Conservation (phyloP, 768 basidiomycete species). For the Phallus indusiatus region DNA sequence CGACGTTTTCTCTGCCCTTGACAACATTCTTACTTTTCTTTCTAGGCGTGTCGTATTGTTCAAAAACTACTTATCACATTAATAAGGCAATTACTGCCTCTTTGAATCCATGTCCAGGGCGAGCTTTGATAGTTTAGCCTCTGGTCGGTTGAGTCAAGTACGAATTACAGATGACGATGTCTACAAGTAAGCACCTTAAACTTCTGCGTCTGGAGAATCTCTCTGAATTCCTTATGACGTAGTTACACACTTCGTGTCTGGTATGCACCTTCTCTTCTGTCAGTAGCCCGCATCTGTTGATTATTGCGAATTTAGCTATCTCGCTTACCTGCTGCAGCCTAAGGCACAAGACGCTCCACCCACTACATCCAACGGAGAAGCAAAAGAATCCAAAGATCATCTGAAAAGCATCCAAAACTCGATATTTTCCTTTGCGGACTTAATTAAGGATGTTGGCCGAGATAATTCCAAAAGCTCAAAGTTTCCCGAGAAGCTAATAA, state of each 20-base stretch:
- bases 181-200: slow-evolving; percentile 52
- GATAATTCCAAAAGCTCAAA: slow-evolving; percentile 79
- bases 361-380: slow-evolving; percentile 31
- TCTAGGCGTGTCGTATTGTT: background rate
- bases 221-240: slow-evolving; percentile 9
- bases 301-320: slow-evolving; percentile 37
- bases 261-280: slow-evolving; percentile 36
- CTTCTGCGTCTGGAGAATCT: slow-evolving; percentile 1
- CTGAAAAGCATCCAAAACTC: slow-evolving; percentile 50
- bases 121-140: slow-evolving; percentile 63
- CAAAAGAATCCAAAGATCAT: slow-evolving; percentile 59
- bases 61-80: too few species aligned
- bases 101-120: slow-evolving; percentile 1
- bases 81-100: background rate
- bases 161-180: slow-evolving; percentile 78
- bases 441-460: slow-evolving; percentile 62
- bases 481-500: slow-evolving; percentile 90
- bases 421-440: slow-evolving; percentile 56
- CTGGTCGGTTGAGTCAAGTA: slow-evolving; percentile 64
- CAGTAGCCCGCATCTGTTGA: background rate
- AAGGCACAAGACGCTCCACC: slow-evolving; percentile 16
- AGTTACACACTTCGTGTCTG: slow-evolving; percentile 80
- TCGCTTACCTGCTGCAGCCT: slow-evolving; percentile 46
- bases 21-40: background rate
- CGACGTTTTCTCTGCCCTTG: background rate